phyloP scores from a whole-genome alignment of 2,329 filamentous ascomycete species.

The Fusarium pininemorale region DNA sequence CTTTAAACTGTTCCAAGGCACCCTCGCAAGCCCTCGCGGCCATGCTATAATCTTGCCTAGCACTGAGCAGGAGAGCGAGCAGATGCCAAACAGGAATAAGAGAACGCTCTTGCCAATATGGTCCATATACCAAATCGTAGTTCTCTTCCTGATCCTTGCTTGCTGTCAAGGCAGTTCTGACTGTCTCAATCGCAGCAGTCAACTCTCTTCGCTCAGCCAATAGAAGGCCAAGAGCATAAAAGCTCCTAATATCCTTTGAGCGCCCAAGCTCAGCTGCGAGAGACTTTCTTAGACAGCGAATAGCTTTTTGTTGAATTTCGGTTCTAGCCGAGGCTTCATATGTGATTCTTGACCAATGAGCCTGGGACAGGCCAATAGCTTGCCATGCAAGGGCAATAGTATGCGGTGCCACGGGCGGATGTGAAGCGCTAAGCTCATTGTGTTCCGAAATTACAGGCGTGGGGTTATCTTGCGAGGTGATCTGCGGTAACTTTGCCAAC shows the following conservation, averaged over 20 bases:
- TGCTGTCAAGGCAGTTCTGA: conserved; percentile 78
- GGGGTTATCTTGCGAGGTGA: conserved; percentile 40
- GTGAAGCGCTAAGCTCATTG: conserved; percentile 47
- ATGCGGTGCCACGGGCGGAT: conserved; percentile 62
- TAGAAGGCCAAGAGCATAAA: conserved; percentile 85
- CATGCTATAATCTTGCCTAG: conserved; percentile 83
- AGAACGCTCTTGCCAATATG: conserved; percentile 70
- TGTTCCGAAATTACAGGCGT: conserved; percentile 45
- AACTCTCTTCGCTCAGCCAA: conserved; percentile 88
- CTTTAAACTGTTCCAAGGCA: conserved; percentile 88
- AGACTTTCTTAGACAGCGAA: conserved; percentile 78
- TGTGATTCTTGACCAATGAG: conserved; percentile 86
- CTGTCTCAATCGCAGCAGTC: conserved; percentile 79
- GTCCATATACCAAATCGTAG: conserved; percentile 56
- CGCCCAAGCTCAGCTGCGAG: conserved; percentile 73
- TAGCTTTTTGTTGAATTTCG: conserved; percentile 79
- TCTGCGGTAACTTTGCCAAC: conserved; percentile 68
- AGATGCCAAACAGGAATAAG: conserved; percentile 91
- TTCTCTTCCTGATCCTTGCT: conserved; percentile 59
- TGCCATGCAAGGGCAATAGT: conserved; percentile 79
- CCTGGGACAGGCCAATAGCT: conserved; percentile 84
- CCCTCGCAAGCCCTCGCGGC: conserved; percentile 87
- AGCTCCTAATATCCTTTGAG: conserved; percentile 75
- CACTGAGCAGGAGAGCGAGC: conserved; percentile 84
- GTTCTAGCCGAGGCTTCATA: conserved; percentile 76